A percentile compares a stretch with the other conserved stretches of the same genome.
Conservation (phyloP, 1,284 basidiomycete species). For the Marasmius fiardii region DNA sequence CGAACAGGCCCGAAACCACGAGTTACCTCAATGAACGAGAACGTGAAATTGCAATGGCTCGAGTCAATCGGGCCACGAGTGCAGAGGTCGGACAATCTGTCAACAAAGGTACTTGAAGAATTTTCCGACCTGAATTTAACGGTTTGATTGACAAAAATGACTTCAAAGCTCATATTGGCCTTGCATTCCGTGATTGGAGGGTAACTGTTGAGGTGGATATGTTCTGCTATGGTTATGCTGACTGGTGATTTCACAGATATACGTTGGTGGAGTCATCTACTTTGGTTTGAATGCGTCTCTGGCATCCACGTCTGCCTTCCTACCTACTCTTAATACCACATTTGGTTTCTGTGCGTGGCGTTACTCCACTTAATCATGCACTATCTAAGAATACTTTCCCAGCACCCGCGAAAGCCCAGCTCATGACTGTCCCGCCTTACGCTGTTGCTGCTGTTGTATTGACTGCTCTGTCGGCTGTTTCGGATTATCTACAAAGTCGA, state of each 20-base stretch:
- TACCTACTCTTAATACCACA: slow-evolving; percentile 80
- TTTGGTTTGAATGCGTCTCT: slow-evolving; percentile 79
- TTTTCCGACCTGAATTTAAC: neutral
- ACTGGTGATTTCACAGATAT: slow-evolving; percentile 41
- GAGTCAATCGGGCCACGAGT: slow-evolving; percentile 69
- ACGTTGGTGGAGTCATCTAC: slow-evolving; percentile 64
- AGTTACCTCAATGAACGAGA: slow-evolving; percentile 69
- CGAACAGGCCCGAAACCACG: slow-evolving; percentile 76
- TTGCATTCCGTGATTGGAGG: slow-evolving; percentile 73
- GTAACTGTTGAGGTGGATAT: slow-evolving; percentile 31
- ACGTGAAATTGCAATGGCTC: slow-evolving; percentile 66
- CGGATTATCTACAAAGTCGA: slow-evolving; percentile 63
- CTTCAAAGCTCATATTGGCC: slow-evolving; percentile 51
- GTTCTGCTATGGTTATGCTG: slow-evolving; percentile 1
- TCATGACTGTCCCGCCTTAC: slow-evolving; percentile 82
- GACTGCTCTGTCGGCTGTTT: slow-evolving; percentile 58
- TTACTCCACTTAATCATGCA: neutral
- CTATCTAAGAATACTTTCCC: neutral
- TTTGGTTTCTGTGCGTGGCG: slow-evolving; percentile 51
- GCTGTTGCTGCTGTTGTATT: slow-evolving; percentile 70
- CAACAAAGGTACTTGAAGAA: slow-evolving; percentile 50
- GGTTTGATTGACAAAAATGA: slow-evolving; percentile 1
- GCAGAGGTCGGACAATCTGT: slow-evolving; percentile 68
- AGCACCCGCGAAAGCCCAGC: slow-evolving; percentile 56
- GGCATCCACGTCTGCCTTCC: slow-evolving; percentile 78